These are phyloP conservation scores for Lentinula raphanica DNA, from an alignment of 768 basidiomycete genomes.

Conservation along the genomic window DNA sequence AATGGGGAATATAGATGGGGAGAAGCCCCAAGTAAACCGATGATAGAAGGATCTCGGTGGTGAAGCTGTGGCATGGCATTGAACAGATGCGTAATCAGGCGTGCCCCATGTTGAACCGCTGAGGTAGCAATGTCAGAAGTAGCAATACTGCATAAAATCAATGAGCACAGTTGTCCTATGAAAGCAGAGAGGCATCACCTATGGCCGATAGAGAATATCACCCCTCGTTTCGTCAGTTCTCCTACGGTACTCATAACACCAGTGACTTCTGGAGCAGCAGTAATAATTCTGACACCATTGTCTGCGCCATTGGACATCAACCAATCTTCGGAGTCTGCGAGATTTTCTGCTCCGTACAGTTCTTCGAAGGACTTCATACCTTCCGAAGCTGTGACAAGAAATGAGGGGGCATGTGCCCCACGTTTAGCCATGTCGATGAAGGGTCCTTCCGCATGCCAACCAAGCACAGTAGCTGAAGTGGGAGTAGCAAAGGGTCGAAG, in stretches of 20 bases:
- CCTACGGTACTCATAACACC: constrained; percentile 72
- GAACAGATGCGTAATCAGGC: constrained; percentile 89
- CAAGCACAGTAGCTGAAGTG: constrained; percentile 67
- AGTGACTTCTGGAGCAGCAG: constrained; percentile 80
- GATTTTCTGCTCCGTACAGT: constrained; percentile 65
- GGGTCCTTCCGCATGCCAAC: constrained; percentile 91
- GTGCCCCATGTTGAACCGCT: constrained; percentile 68
- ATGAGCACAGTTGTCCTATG: neutral
- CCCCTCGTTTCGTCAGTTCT: constrained; percentile 56
- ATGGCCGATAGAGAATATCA: constrained; percentile 85
- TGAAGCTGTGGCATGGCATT: constrained; percentile 91
- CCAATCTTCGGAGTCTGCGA: constrained; percentile 65
- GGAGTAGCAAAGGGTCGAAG: constrained; percentile 63
- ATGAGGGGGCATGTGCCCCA: constrained; percentile 73
- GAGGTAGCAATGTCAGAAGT: constrained; percentile 66
- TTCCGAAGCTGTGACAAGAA: constrained; percentile 57
- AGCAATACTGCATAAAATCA: constrained; percentile 49
- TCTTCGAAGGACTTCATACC: constrained; percentile 67
- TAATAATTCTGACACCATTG: constrained; percentile 72
- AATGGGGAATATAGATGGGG: constrained; percentile 48
- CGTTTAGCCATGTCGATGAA: constrained; percentile 80
- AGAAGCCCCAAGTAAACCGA: constrained; percentile 79
- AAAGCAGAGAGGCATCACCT: constrained; percentile 42
- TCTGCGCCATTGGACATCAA: constrained; percentile 43
- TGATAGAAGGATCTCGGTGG: constrained; percentile 88